These are phyloP conservation scores for Lunularia cruciata DNA, from an alignment of 225 moss, liverwort and hornwort species.

Conservation along the genomic window DNA sequence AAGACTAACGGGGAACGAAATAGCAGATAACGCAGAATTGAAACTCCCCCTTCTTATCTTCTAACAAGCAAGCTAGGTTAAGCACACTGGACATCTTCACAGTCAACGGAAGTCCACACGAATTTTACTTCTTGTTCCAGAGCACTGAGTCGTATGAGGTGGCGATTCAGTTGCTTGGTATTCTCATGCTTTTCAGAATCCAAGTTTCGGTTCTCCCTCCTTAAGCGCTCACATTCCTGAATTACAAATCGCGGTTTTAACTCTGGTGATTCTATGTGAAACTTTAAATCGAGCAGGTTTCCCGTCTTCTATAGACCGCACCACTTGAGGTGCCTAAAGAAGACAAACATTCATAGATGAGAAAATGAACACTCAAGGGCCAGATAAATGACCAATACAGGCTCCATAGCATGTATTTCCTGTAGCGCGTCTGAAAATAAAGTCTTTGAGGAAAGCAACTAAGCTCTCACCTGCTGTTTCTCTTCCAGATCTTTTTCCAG, in stretches of 20 bases:
- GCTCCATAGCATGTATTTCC: no score
- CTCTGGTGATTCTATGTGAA: neutral
- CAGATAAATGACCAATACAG: neutral
- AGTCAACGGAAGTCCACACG: neutral
- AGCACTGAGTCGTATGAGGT: slow-evolving; percentile 90
- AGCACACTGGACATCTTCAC: neutral
- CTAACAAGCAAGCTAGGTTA: neutral
- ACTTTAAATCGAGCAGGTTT: no score
- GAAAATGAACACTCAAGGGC: neutral
- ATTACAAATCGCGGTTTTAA: neutral
- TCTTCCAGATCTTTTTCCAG: slow-evolving; percentile 90
- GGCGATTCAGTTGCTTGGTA: slow-evolving; percentile 80
- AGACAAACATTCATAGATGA: neutral
- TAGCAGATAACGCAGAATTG: no score
- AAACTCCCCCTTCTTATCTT: no score
- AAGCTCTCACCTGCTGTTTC: slow-evolving; percentile 55
- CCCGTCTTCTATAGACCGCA: no score
- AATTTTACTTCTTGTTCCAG: slow-evolving; percentile 91
- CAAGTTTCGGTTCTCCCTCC: slow-evolving; percentile 71
- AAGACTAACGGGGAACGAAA: no score
- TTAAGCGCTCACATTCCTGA: slow-evolving; percentile 79
- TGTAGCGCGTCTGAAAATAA: no score
- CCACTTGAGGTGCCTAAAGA: neutral
- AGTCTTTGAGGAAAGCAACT: no score
- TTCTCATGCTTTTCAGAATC: slow-evolving; percentile 76